Conservation (phyloP, 768 basidiomycete genomes). For the Gloeophyllum trabeum region DNA sequence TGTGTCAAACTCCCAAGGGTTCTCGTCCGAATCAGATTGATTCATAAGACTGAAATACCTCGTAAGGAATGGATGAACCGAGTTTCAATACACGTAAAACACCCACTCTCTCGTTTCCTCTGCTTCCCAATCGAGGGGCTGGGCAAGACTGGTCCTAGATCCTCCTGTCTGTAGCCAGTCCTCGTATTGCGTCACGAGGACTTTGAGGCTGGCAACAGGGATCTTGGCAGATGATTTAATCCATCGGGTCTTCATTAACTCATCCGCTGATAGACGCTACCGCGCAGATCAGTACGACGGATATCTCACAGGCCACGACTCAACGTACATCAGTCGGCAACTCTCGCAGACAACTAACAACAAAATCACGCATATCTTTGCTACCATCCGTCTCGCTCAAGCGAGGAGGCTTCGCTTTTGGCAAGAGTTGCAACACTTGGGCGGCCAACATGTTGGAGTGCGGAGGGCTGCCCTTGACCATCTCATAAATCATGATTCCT, state of each 20-base stretch:
- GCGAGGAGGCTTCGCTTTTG: constrained; percentile 72
- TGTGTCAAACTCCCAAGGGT: constrained; percentile 72
- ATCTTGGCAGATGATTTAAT: constrained; percentile 67
- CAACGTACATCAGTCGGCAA: constrained; percentile 61
- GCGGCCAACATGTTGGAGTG: constrained; percentile 78
- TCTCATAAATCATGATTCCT: constrained; percentile 93
- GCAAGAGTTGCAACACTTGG: constrained; percentile 83
- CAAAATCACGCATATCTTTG: constrained; percentile 82
- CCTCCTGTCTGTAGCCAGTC: constrained; percentile 58
- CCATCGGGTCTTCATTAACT: constrained; percentile 82
- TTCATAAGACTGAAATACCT: constrained; percentile 6
- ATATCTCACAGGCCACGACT: neutral
- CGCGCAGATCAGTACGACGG: neutral
- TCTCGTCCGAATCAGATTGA: too few relatives aligned
- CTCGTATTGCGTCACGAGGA: constrained; percentile 72
- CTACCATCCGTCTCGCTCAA: constrained; percentile 70
- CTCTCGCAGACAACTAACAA: constrained; percentile 73
- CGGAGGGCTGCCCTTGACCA: constrained; percentile 93
- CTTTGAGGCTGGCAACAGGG: constrained; percentile 59
- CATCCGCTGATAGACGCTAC: constrained; percentile 84
- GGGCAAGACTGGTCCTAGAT: constrained; percentile 67
- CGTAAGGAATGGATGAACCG: too few relatives aligned
- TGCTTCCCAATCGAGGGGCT: constrained; percentile 60
- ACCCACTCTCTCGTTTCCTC: constrained; percentile 49
- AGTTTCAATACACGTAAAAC: too few relatives aligned